Percentiles rank a stretch among this genome's conserved stretches.
phyloP scores from a whole-genome alignment of 306 rosid species.

The Echinosophora koreensis region DNA sequence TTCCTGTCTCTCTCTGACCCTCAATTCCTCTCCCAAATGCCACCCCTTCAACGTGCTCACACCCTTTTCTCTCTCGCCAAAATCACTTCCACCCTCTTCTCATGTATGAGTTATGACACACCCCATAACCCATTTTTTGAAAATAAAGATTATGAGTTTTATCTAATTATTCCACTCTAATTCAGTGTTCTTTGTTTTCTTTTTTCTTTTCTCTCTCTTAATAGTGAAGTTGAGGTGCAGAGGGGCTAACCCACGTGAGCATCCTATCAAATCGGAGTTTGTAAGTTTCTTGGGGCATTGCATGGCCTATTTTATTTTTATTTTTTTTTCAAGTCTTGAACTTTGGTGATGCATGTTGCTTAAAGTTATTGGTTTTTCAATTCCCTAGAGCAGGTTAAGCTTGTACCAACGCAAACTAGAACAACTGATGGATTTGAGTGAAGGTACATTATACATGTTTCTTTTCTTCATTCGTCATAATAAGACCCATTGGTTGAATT shows the following conservation, averaged over 20 bases:
- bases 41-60: conserved; percentile 83
- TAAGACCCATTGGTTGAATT: conserved; percentile 1
- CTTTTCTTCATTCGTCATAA: conserved; percentile 1
- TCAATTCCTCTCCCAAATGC: conserved; percentile 61
- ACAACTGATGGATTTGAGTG: conserved; percentile 58
- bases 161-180: not conserved
- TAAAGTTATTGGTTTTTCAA: not conserved
- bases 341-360: conserved; percentile 34
- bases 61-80: conserved; percentile 76
- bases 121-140: not conserved
- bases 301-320: conserved; percentile 1
- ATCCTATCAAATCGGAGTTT: conserved; percentile 78
- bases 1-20: conserved; percentile 70
- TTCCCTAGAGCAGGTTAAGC: conserved; percentile 74
- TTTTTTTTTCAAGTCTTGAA: conserved; percentile 36
- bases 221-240: conserved; percentile 86
- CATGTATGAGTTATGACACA: conserved; percentile 62
- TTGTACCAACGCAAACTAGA: conserved; percentile 69
- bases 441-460: conserved; percentile 60
- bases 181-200: not conserved
- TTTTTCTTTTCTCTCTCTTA: not conserved
- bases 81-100: conserved; percentile 70
- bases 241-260: conserved; percentile 78
- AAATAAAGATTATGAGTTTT: not conserved
- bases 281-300: conserved; percentile 58